Conservation (phyloP, 2,329 filamentous ascomycete species). For the Penicillium sp. region DNA sequence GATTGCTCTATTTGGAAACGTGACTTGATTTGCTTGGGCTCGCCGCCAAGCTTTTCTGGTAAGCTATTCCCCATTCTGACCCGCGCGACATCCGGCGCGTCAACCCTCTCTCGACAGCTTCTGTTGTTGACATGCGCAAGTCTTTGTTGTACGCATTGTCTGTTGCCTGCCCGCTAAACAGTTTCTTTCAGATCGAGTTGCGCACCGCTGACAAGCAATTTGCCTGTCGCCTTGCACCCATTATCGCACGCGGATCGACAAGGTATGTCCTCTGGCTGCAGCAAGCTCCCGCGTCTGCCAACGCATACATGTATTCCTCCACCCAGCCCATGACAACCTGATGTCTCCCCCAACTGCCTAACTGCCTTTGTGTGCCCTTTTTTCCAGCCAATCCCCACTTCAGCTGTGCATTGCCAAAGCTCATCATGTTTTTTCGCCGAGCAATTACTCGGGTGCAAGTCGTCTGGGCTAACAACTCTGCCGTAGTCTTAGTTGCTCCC, state of each 20-base stretch:
- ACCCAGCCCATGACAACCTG: slow-evolving; percentile 23
- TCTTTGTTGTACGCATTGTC: background rate
- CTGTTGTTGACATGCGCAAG: background rate
- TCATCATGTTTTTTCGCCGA: background rate
- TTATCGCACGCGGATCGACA: slow-evolving; percentile 24
- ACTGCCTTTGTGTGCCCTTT: slow-evolving; percentile 18
- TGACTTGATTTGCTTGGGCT: background rate
- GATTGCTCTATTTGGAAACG: no score
- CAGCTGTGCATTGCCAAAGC: slow-evolving; percentile 1
- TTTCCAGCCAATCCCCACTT: slow-evolving; percentile 19
- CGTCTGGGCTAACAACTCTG: slow-evolving; percentile 16
- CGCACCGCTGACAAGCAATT: slow-evolving; percentile 15
- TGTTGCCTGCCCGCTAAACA: background rate
- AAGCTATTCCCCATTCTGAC: slow-evolving; percentile 11
- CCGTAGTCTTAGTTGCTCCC: slow-evolving; percentile 19
- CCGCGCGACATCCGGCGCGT: slow-evolving; percentile 15
- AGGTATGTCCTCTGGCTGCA: slow-evolving; percentile 36
- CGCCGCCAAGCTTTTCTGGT: slow-evolving; percentile 12
- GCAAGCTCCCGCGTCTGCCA: slow-evolving; percentile 31
- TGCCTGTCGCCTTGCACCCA: background rate
- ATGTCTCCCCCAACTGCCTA: slow-evolving; percentile 17
- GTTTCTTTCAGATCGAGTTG: slow-evolving; percentile 12
- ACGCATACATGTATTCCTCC: slow-evolving; percentile 33
- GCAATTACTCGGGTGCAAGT: background rate
- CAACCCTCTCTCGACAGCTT: slow-evolving; percentile 5